Evolutionary conservation across 1,284 basidiomycete species (phyloP).

Genomic region (Pterulicium gracile): DNA sequence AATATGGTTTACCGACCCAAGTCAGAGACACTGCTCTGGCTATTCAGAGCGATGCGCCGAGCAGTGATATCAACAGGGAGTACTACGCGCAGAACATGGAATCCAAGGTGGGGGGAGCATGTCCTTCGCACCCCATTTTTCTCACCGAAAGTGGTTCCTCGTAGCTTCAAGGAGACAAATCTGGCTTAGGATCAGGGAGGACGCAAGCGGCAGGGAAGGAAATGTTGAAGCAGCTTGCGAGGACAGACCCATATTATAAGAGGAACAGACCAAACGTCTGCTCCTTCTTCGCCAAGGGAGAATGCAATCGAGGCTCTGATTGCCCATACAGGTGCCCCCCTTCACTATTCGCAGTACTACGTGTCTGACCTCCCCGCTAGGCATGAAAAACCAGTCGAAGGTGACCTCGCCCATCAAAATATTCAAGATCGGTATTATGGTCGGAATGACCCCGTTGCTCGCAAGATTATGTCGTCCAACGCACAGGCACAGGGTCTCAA

Average conservation of each 20-base stretch:
- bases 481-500: slow-evolving; percentile 75
- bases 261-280: slow-evolving; percentile 91
- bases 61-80: slow-evolving; percentile 93
- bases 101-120: slow-evolving; percentile 47
- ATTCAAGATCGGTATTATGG: slow-evolving; percentile 91
- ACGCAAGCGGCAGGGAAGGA: slow-evolving; percentile 82
- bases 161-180: slow-evolving; percentile 60
- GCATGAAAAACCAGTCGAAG: slow-evolving; percentile 83
- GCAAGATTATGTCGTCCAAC: slow-evolving; percentile 70
- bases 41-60: slow-evolving; percentile 81
- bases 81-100: slow-evolving; percentile 98
- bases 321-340: slow-evolving; percentile 75
- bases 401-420: slow-evolving; percentile 82
- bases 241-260: slow-evolving; percentile 95
- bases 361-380: slow-evolving; percentile 22
- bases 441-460: slow-evolving; percentile 82
- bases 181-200: slow-evolving; percentile 55
- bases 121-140: neutral
- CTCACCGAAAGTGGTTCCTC: slow-evolving; percentile 4
- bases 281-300: slow-evolving; percentile 93
- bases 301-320: slow-evolving; percentile 83
- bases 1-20: slow-evolving; percentile 95
- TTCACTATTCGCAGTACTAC: neutral
- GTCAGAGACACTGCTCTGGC: slow-evolving; percentile 94
- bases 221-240: slow-evolving; percentile 88